phyloP scores from a whole-genome alignment of 1,284 basidiomycete genomes.

The Takashimella koratensis region DNA sequence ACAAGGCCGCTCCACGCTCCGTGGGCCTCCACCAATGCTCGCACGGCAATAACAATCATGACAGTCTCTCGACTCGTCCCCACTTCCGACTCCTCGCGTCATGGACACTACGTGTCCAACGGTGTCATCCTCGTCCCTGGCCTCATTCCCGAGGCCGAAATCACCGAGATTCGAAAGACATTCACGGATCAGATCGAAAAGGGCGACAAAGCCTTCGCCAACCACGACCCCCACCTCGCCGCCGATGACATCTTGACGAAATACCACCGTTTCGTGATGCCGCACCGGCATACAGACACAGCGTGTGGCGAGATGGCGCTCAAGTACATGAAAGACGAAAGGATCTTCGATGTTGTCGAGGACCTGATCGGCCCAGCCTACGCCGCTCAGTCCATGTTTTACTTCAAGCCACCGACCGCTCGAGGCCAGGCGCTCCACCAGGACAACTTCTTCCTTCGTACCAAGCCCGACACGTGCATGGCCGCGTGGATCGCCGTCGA shows the following conservation, averaged over 20 bases:
- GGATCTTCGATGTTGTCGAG: slow-evolving; percentile 3
- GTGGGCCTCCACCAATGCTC: background rate
- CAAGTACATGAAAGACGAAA: slow-evolving; percentile 2
- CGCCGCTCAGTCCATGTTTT: slow-evolving; percentile 14
- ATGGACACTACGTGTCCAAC: background rate
- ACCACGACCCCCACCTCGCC: slow-evolving; percentile 1
- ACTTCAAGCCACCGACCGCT: slow-evolving; percentile 17
- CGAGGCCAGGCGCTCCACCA: slow-evolving; percentile 15
- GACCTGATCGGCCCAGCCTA: slow-evolving; percentile 4
- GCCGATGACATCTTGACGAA: slow-evolving; percentile 4
- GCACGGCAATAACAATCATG: background rate
- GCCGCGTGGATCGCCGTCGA: slow-evolving; percentile 15
- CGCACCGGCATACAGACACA: slow-evolving; percentile 6
- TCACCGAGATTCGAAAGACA: background rate
- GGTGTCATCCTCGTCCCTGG: background rate
- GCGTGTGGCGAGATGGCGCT: slow-evolving; percentile 4
- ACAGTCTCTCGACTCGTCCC: background rate
- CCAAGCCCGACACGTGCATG: slow-evolving; percentile 11
- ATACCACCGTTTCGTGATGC: slow-evolving; percentile 9
- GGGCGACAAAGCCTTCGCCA: background rate
- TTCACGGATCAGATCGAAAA: background rate
- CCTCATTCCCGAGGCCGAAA: background rate
- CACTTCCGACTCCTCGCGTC: background rate
- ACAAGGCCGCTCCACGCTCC: too few relatives aligned
- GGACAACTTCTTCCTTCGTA: slow-evolving; percentile 9